phyloP scores from a whole-genome alignment of 1,139 yeast species.

The Hemisphaericaspora lyxosophila region DNA sequence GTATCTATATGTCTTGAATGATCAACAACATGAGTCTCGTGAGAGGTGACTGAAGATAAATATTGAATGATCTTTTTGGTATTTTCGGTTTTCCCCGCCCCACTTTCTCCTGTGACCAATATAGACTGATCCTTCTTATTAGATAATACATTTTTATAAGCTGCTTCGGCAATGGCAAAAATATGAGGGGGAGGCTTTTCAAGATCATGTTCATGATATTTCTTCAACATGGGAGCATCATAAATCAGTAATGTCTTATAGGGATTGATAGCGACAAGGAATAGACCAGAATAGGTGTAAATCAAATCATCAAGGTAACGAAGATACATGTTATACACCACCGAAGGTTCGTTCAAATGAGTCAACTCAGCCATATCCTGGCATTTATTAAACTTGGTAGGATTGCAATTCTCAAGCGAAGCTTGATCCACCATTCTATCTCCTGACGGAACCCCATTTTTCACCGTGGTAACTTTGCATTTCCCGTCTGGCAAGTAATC shows the following conservation, averaged over 20 bases:
- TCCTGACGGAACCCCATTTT: conserved; percentile 32
- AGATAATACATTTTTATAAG: conserved; percentile 71
- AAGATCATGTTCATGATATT: conserved; percentile 50
- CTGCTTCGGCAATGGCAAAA: conserved; percentile 86
- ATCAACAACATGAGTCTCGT: conserved; percentile 14
- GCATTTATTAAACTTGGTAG: conserved; percentile 87
- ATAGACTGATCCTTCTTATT: conserved; percentile 83
- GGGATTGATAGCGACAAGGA: conserved; percentile 94
- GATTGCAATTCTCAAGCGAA: conserved; percentile 70
- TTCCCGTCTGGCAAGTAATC: conserved; percentile 52
- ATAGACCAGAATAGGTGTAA: conserved; percentile 78
- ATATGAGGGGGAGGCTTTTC: conserved; percentile 76
- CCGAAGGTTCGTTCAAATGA: conserved; percentile 91
- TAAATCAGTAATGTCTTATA: conserved; percentile 79
- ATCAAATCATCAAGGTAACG: conserved; percentile 79
- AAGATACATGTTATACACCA: conserved; percentile 73
- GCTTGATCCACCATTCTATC: conserved; percentile 39
- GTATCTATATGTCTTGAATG: conserved; percentile 56
- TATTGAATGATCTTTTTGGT: conserved; percentile 96
- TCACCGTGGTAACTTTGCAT: conserved; percentile 53
- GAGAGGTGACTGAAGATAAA: conserved; percentile 68
- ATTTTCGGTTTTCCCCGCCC: conserved; percentile 97
- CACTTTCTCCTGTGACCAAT: conserved; percentile 96
- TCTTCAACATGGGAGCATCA: conserved; percentile 53
- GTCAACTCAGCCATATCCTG: conserved; percentile 96